phyloP scores from a whole-genome alignment of 176 grass and related monocot genomes.

The Bolboschoenus planiculmis region DNA sequence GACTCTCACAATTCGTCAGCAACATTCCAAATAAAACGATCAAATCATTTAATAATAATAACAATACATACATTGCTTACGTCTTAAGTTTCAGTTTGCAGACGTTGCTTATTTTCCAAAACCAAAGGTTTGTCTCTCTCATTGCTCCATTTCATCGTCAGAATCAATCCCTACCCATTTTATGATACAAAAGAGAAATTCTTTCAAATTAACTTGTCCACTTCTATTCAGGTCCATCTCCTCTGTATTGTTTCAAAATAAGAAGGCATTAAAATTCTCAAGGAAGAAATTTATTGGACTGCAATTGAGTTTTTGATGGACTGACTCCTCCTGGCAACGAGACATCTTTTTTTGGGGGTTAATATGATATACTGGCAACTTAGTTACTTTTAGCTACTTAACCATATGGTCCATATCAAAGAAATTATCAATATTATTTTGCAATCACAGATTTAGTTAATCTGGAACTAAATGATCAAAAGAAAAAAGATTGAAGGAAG shows the following conservation, averaged over 20 bases:
- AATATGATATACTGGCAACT: neutral
- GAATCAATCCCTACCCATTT: slow-evolving; percentile 56
- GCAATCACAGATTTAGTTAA: neutral
- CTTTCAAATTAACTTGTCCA: slow-evolving; percentile 66
- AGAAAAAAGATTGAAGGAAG: neutral
- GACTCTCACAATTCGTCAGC: neutral
- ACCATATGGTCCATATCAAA: no score
- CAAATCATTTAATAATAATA: slow-evolving; percentile 2
- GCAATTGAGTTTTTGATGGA: neutral
- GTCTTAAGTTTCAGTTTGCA: slow-evolving; percentile 3
- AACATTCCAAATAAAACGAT: neutral
- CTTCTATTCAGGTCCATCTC: slow-evolving; percentile 72
- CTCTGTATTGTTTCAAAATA: slow-evolving; percentile 33
- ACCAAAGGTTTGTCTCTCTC: neutral
- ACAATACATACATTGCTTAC: neutral
- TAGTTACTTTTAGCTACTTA: neutral
- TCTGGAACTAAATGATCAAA: neutral
- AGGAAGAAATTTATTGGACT: neutral
- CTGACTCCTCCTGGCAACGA: no score
- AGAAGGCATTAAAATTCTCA: neutral
- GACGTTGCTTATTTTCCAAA: neutral
- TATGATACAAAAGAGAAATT: slow-evolving; percentile 53
- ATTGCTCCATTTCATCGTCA: slow-evolving; percentile 26
- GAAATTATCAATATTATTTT: neutral
- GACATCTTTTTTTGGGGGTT: neutral